Evolutionary conservation across 2,329 filamentous ascomycete genomes (phyloP).

Genomic region (Neopestalotiopsis sp.): DNA sequence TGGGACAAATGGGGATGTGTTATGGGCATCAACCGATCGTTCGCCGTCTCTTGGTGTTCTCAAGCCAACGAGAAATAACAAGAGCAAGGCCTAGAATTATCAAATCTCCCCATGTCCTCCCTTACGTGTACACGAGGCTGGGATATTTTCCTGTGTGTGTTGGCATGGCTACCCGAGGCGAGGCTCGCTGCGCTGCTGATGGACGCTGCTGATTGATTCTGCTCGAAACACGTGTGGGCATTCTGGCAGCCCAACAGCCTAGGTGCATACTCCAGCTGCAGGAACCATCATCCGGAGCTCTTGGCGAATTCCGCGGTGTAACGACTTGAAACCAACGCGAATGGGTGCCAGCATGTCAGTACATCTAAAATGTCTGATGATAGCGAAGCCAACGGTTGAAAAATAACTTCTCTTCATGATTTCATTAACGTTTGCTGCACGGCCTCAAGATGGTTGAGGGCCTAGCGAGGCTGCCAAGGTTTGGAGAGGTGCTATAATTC

Average conservation of each 20-base stretch:
- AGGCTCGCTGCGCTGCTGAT: background rate
- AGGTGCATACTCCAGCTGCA: background rate
- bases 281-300: slow-evolving; percentile 1
- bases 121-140: background rate
- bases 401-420: background rate
- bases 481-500: background rate
- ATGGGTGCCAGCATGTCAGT: background rate
- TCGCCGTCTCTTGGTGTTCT: background rate
- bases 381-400: background rate
- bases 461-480: background rate
- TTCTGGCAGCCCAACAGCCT: background rate
- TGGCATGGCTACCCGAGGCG: background rate
- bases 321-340: background rate
- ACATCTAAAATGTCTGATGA: background rate
- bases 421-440: background rate
- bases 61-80: background rate
- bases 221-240: background rate
- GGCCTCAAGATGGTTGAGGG: background rate
- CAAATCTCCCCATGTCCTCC: background rate
- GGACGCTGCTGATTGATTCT: too few relatives aligned
- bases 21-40: too few relatives aligned
- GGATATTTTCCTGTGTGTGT: background rate
- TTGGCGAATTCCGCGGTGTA: background rate
- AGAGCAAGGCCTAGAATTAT: background rate
- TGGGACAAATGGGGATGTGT: too few relatives aligned